These are phyloP conservation scores for Pistacia atlantica DNA, from an alignment of 345 rosid species.

Conservation along the genomic window DNA sequence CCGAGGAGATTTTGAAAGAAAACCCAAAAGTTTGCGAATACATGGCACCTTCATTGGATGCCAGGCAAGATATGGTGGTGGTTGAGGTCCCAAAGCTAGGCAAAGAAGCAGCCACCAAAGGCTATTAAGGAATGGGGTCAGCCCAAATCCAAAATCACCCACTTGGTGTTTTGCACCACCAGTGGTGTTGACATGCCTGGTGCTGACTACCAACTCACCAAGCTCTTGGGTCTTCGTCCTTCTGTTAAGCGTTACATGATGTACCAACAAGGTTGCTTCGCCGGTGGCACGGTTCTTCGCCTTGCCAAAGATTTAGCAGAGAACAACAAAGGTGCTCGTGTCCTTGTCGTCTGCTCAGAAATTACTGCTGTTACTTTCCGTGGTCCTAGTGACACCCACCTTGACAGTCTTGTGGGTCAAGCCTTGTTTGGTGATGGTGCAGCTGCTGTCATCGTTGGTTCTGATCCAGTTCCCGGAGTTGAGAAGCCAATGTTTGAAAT, in stretches of 20 bases:
- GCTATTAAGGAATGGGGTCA: slow-evolving; percentile 62
- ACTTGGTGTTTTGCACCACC: slow-evolving; percentile 56
- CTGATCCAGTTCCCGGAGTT: slow-evolving; percentile 32
- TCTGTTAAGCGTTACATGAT: slow-evolving; percentile 57
- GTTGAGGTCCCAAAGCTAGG: slow-evolving; percentile 51
- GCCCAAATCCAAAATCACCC: slow-evolving; percentile 62
- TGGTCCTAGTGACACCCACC: slow-evolving; percentile 44
- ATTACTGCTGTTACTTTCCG: slow-evolving; percentile 42
- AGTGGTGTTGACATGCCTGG: slow-evolving; percentile 67
- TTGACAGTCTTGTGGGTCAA: slow-evolving; percentile 53
- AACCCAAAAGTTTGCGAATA: slow-evolving; percentile 38
- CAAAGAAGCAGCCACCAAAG: slow-evolving; percentile 50
- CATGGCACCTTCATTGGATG: slow-evolving; percentile 48
- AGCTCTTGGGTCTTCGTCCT: slow-evolving; percentile 57
- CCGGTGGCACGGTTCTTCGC: slow-evolving; percentile 51
- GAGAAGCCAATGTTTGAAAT: slow-evolving; percentile 49
- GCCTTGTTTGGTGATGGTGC: slow-evolving; percentile 59
- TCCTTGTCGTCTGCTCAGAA: slow-evolving; percentile 51
- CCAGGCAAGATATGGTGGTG: slow-evolving; percentile 49
- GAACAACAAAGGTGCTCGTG: slow-evolving; percentile 53
- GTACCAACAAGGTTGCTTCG: slow-evolving; percentile 61
- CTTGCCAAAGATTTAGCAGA: slow-evolving; percentile 60
- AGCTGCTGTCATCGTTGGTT: slow-evolving; percentile 46
- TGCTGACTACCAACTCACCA: slow-evolving; percentile 59
- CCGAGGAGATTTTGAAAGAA: slow-evolving; percentile 45